These are phyloP conservation scores for Mycena sp. DNA, from an alignment of 1,284 basidiomycete genomes.

Conservation along the genomic window DNA sequence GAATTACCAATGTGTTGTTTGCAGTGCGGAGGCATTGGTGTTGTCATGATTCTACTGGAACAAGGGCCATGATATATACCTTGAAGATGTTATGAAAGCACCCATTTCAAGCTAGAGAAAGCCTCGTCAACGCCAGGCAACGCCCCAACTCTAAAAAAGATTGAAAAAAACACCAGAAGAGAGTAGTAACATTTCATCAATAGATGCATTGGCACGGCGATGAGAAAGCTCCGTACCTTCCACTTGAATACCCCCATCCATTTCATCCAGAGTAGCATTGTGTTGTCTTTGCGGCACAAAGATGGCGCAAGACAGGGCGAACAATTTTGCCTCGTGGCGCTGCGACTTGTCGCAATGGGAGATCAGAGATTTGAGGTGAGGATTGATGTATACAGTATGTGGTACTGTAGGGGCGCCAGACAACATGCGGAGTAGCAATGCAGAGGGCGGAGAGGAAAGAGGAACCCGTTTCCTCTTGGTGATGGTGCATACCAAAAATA, in stretches of 20 bases:
- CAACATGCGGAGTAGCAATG: not conserved
- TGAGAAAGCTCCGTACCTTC: not conserved
- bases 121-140: not conserved
- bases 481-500: too few relatives aligned
- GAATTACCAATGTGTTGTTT: not conserved
- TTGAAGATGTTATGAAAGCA: not conserved
- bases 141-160: not conserved
- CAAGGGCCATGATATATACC: not conserved
- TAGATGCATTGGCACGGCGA: not conserved
- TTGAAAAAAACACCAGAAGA: not conserved
- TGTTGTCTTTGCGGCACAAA: not conserved
- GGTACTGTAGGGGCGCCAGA: not conserved
- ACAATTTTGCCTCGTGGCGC: not conserved
- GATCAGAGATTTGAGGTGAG: too few relatives aligned
- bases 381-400: too few relatives aligned
- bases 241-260: not conserved
- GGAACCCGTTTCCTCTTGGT: too few relatives aligned
- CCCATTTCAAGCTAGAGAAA: not conserved
- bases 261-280: not conserved
- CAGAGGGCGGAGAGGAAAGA: too few relatives aligned
- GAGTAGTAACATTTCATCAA: not conserved
- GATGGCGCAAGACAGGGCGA: not conserved
- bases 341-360: not conserved
- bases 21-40: not conserved
- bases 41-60: not conserved